Conservation (phyloP, 345 rosid genomes). For the Syzygium oleosum region DNA sequence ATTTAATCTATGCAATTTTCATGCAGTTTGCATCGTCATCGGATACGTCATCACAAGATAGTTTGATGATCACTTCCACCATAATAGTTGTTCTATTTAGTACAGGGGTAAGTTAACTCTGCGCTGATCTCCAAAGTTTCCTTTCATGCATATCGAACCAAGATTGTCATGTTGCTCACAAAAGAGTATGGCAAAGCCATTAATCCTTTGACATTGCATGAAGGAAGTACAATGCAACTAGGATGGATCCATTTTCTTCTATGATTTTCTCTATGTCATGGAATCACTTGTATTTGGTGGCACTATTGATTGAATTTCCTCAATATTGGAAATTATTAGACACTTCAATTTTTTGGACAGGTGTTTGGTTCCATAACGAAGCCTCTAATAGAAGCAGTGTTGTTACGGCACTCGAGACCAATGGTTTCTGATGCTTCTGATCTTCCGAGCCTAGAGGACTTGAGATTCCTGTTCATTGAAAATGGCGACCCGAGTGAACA, state of each 20-base stretch:
- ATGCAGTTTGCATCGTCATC: conserved; percentile 35
- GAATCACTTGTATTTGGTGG: not conserved
- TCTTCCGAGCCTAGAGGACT: conserved; percentile 44
- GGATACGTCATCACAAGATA: not conserved
- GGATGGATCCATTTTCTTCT: not conserved
- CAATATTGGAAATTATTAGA: not conserved
- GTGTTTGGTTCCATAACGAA: conserved; percentile 58
- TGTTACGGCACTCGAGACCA: conserved; percentile 26
- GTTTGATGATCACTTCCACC: conserved; percentile 43
- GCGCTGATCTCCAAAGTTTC: not conserved
- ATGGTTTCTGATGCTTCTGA: conserved; percentile 31
- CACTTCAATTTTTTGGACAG: conserved; percentile 10
- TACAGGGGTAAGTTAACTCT: conserved; percentile 34
- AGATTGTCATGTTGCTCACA: not conserved
- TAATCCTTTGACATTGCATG: not conserved
- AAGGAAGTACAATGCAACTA: not conserved
- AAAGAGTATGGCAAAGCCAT: not conserved
- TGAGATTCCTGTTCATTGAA: conserved; percentile 39
- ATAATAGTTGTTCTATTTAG: conserved; percentile 65
- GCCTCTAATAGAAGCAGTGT: conserved; percentile 44
- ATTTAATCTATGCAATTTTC: not conserved
- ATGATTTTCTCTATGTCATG: not conserved
- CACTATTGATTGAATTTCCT: not conserved
- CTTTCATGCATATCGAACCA: not conserved
- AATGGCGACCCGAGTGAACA: conserved; percentile 23